A percentile compares a stretch with the other conserved stretches of the same genome.
These are phyloP conservation scores for Fraxinus excelsior DNA, from an alignment of 257 asterid species.

Conservation along the genomic window DNA sequence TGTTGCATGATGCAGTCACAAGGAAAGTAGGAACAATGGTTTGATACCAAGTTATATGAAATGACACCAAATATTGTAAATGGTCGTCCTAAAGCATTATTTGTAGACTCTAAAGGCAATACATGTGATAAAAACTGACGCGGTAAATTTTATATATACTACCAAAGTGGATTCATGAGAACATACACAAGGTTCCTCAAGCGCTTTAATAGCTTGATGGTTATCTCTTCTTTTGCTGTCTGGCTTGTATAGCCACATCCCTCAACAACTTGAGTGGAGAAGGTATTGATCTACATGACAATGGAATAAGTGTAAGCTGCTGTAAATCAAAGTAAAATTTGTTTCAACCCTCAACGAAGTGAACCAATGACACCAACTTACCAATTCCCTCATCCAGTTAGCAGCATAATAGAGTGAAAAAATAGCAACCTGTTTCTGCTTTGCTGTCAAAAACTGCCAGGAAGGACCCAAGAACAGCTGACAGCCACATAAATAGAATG, in stretches of 20 bases:
- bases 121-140: not conserved
- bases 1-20: not conserved
- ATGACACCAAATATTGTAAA: not conserved
- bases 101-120: not conserved
- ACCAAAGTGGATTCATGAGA: constrained; percentile 21
- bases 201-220: constrained; percentile 67
- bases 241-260: constrained; percentile 58
- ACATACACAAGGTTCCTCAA: constrained; percentile 85
- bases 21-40: not conserved
- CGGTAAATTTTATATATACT: not conserved
- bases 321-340: constrained; percentile 11
- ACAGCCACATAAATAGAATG: constrained; percentile 29
- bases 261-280: constrained; percentile 67
- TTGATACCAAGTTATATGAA: not conserved
- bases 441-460: constrained; percentile 66
- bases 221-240: constrained; percentile 64
- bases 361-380: constrained; percentile 32
- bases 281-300: constrained; percentile 65
- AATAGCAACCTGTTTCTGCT: constrained; percentile 64
- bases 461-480: constrained; percentile 58
- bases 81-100: not conserved
- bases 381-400: constrained; percentile 92
- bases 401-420: constrained; percentile 78
- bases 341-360: constrained; percentile 2
- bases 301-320: constrained; percentile 27